Evolutionary conservation across 495 filamentous ascomycete species (phyloP).

Genomic region (Achaetomiella virescens): DNA sequence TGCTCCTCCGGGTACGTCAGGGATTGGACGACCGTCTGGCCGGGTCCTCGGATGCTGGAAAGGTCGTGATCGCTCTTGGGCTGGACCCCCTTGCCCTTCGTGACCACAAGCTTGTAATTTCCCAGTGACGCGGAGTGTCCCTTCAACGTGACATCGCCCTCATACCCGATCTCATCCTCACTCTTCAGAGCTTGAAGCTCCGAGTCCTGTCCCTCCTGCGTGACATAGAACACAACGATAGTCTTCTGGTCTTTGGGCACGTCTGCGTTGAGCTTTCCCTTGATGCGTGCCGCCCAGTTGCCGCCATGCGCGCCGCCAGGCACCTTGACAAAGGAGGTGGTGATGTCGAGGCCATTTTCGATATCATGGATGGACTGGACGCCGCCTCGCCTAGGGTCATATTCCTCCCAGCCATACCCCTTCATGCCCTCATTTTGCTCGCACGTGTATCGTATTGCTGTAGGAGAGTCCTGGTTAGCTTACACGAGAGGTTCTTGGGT

Average conservation of each 20-base stretch:
- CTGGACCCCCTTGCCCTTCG: constrained; percentile 59
- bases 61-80: constrained; percentile 51
- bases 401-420: constrained; percentile 96
- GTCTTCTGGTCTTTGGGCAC: constrained; percentile 57
- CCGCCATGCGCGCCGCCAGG: constrained; percentile 84
- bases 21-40: constrained; percentile 75
- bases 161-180: constrained; percentile 52
- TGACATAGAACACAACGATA: constrained; percentile 72
- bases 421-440: constrained; percentile 93
- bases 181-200: constrained; percentile 50
- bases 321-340: constrained; percentile 88
- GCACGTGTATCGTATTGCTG: constrained; percentile 89
- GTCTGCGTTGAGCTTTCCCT: constrained; percentile 70
- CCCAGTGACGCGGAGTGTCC: constrained; percentile 72
- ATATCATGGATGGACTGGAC: constrained; percentile 84
- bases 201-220: constrained; percentile 65
- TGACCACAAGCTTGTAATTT: constrained; percentile 77
- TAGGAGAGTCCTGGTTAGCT: constrained; percentile 11
- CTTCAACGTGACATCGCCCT: constrained; percentile 62
- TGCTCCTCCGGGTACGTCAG: constrained; percentile 58
- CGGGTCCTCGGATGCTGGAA: constrained; percentile 56
- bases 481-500: no score
- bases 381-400: constrained; percentile 81
- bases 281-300: constrained; percentile 84
- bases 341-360: constrained; percentile 80